Evolutionary conservation across 345 rosid genomes (phyloP), one percentile per base, ranked within the genome.

Genomic region (Brassica cretica): DNA sequence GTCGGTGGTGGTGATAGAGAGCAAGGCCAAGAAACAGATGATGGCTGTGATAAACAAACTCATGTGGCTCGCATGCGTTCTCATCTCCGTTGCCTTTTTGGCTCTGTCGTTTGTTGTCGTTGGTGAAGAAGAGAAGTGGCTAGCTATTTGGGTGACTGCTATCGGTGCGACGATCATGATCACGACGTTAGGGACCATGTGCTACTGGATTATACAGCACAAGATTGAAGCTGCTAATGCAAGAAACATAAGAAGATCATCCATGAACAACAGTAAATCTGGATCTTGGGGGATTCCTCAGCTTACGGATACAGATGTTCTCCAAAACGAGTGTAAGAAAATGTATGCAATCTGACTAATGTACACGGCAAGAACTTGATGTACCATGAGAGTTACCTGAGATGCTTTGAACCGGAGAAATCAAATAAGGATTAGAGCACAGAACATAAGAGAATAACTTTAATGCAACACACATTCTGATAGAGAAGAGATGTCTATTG

Each of bases 41-140:
- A 91, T 93, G 98, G 90, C 91, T 5, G 75, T 90, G 5, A 91
- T 93, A 53, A 93, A 93, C 85, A 93, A 93, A 82, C 72, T 93
- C 82, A 91, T 91, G 98, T 93, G 98, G 98, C 80, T 89, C 27
- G 98, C 98, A 11, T 90, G 96, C 39, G 89, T 85, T 46, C 90
- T 91, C 59, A 71, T 93, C 18, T 90, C 96, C 2, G 90, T 93
- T 8, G 93, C 98, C 5, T 88, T 84, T 37, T 79, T 91, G 66
- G 87, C 98, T 37, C 84, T 93, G 16, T 86, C 98, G 10, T 93
- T 87, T 71, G 80, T 93, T 30, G 96, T 93, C 10, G 94, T 93
- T 12, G 98, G 98, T 15, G 81, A 85, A 72, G 75, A 80, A 44
- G 89, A 91, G 76, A 88, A 70, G 67, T 82, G 94, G 93, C 64